A percentile compares a stretch with the other conserved stretches of the same genome.
These are phyloP conservation scores for Adenanthera pavonina DNA, from an alignment of 306 rosid genomes.

Conservation along the genomic window DNA sequence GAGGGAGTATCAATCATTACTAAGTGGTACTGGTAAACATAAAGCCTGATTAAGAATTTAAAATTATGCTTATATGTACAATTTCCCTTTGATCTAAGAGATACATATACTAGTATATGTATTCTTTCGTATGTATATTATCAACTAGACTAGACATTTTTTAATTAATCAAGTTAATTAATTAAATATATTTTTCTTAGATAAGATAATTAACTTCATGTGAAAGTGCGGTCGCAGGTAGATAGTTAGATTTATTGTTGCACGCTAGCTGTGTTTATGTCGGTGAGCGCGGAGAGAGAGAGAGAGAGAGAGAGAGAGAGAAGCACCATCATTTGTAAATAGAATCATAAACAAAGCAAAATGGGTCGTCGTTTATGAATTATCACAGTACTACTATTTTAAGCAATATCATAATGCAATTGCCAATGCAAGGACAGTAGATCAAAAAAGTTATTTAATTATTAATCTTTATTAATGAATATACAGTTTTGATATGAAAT, in stretches of 20 bases:
- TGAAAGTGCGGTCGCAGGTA: neutral
- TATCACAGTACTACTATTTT: neutral
- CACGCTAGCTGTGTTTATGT: constrained; percentile 21
- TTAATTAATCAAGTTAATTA: too few species aligned
- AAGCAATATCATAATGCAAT: constrained; percentile 9
- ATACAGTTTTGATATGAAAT: constrained; percentile 8
- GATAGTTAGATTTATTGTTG: neutral
- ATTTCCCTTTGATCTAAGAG: too few species aligned
- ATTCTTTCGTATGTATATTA: too few species aligned
- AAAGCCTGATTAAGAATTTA: too few species aligned
- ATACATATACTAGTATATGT: too few species aligned
- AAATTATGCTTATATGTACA: too few species aligned
- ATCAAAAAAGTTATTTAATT: neutral
- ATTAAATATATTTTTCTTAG: neutral
- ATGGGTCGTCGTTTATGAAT: neutral
- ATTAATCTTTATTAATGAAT: neutral
- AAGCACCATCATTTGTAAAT: neutral
- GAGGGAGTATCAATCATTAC: too few species aligned
- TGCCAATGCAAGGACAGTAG: neutral
- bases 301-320: neutral
- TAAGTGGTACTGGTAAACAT: too few species aligned
- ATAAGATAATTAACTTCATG: neutral
- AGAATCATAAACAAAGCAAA: constrained; percentile 31
- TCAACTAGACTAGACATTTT: too few species aligned
- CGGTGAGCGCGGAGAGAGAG: constrained; percentile 29